These are phyloP conservation scores for Penicillium sp. DNA, from an alignment of 2,329 filamentous ascomycete genomes.

Conservation along the genomic window DNA sequence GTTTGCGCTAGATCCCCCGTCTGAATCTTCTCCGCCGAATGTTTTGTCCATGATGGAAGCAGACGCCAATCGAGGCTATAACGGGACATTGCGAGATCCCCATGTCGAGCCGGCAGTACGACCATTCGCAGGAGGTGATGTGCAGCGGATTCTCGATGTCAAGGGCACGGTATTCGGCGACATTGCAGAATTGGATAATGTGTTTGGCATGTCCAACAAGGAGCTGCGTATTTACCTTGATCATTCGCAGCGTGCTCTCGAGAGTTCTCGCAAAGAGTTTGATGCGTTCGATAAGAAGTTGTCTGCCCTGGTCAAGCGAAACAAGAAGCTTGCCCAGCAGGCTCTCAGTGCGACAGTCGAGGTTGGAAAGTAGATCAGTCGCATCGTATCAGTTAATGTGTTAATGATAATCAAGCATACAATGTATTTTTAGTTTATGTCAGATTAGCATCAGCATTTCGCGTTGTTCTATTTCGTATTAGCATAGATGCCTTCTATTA, in stretches of 20 bases:
- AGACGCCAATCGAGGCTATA: constrained; percentile 37
- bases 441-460: not conserved
- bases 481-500: not conserved
- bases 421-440: not conserved
- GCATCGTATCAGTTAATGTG: not conserved
- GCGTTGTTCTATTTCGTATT: not conserved
- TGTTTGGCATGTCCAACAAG: constrained; percentile 40
- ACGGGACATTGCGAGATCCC: constrained; percentile 29
- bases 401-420: not conserved
- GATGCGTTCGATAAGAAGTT: constrained; percentile 45
- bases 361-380: constrained; percentile 11
- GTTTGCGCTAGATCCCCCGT: constrained; percentile 17
- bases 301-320: constrained; percentile 36
- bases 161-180: constrained; percentile 28
- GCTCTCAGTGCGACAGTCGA: constrained; percentile 30
- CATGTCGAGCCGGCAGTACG: constrained; percentile 31
- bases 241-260: constrained; percentile 60
- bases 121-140: constrained; percentile 33
- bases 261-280: constrained; percentile 66
- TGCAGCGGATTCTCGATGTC: constrained; percentile 35
- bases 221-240: constrained; percentile 37
- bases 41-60: constrained; percentile 37
- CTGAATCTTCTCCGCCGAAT: constrained; percentile 29
- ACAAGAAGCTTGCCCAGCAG: constrained; percentile 42
- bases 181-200: constrained; percentile 34